Evolutionary conservation across 164 flowering plant genomes (phyloP).

Genomic region (Litsea cubeba): DNA sequence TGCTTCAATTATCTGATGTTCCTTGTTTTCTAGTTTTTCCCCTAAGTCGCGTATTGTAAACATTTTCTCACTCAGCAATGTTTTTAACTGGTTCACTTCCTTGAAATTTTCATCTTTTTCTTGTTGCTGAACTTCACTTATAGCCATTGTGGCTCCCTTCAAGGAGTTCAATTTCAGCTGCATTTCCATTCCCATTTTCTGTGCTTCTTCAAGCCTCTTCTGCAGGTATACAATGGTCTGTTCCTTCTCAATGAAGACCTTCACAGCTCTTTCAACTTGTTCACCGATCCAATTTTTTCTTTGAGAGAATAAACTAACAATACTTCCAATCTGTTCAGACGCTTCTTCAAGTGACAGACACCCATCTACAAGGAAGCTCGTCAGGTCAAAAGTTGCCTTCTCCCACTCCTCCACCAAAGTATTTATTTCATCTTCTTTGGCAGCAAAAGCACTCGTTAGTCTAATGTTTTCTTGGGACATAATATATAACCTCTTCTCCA

Average conservation of each 20-base stretch:
- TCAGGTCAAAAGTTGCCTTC: conserved; percentile 62
- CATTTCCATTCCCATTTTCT: conserved; percentile 43
- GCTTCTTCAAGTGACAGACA: conserved; percentile 62
- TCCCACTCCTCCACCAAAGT: conserved; percentile 52
- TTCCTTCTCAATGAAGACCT: conserved; percentile 56
- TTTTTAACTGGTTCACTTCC: conserved; percentile 27
- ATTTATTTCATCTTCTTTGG: conserved; percentile 47
- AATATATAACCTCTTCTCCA: conserved; percentile 34
- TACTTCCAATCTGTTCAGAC: conserved; percentile 50
- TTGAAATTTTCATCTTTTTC: conserved; percentile 27
- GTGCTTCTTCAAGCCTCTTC: conserved; percentile 61
- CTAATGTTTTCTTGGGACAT: conserved; percentile 45
- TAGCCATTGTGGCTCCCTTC: conserved; percentile 65
- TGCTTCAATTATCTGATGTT: conserved; percentile 32
- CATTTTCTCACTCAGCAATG: conserved; percentile 27
- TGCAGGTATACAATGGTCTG: conserved; percentile 45
- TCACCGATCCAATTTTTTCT: conserved; percentile 40
- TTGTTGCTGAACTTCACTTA: conserved; percentile 44
- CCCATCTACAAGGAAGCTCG: conserved; percentile 65
- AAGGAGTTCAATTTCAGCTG: conserved; percentile 52
- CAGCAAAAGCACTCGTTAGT: conserved; percentile 33
- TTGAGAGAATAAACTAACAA: conserved; percentile 54
- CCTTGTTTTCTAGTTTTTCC: conserved; percentile 24
- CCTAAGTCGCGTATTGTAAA: conserved; percentile 23
- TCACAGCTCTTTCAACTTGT: conserved; percentile 56